Percentiles rank a stretch among this genome's conserved stretches.
These are phyloP conservation scores for Fusarium duplospermum DNA, from an alignment of 2,329 filamentous ascomycete species.

Conservation along the genomic window DNA sequence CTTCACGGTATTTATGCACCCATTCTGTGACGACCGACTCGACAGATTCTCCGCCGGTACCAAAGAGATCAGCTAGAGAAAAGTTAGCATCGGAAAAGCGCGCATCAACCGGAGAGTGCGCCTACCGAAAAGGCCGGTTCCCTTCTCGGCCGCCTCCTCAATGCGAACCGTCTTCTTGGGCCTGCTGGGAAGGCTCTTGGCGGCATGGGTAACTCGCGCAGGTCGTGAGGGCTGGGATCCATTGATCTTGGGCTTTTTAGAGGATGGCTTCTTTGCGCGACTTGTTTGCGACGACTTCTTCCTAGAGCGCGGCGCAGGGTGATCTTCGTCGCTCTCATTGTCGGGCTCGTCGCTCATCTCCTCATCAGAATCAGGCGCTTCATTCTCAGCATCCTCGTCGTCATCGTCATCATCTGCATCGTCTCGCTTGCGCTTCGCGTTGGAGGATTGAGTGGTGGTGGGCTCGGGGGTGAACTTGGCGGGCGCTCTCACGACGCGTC, in stretches of 20 bases:
- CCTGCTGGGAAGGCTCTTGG: conserved; percentile 59
- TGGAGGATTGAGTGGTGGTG: conserved; percentile 51
- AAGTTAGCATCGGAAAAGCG: conserved; percentile 34
- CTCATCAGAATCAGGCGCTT: conserved; percentile 60
- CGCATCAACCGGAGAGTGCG: background rate
- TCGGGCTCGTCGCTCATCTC: conserved; percentile 59
- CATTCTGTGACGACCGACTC: conserved; percentile 70
- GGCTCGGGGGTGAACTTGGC: conserved; percentile 69
- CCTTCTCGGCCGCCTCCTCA: conserved; percentile 60
- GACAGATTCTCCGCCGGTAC: conserved; percentile 66
- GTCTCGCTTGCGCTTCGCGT: conserved; percentile 69
- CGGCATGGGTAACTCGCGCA: conserved; percentile 50
- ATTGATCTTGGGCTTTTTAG: conserved; percentile 74
- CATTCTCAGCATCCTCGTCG: conserved; percentile 56
- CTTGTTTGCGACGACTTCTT: conserved; percentile 58
- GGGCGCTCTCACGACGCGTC: conserved; percentile 73
- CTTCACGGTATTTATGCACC: conserved; percentile 67
- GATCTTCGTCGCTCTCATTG: conserved; percentile 60
- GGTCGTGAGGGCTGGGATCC: conserved; percentile 56
- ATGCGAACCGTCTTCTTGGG: conserved; percentile 68
- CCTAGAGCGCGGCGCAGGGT: conserved; percentile 52
- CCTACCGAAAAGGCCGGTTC: conserved; percentile 67
- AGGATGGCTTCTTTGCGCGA: conserved; percentile 66
- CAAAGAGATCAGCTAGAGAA: conserved; percentile 70
- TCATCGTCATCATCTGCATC: conserved; percentile 60